These are phyloP conservation scores for Aquilaria yunnanensis DNA, from an alignment of 345 rosid genomes.

Conservation along the genomic window DNA sequence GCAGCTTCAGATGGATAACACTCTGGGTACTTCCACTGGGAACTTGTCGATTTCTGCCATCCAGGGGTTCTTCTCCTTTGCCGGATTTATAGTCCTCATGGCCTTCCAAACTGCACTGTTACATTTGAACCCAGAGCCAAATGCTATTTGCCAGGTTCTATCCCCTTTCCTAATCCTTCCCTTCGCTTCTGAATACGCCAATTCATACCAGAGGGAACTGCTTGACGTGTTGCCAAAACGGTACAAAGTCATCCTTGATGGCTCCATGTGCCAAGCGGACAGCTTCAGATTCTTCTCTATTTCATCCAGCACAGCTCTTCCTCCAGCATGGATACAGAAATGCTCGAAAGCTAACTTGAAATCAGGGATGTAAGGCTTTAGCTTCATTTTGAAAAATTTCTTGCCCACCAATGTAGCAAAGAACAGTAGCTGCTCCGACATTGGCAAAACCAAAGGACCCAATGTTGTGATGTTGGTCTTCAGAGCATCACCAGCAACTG, in stretches of 20 bases:
- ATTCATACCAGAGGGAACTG: constrained; percentile 56
- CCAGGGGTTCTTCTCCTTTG: constrained; percentile 49
- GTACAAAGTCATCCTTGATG: constrained; percentile 49
- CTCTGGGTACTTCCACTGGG: constrained; percentile 35
- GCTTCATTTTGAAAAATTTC: constrained; percentile 38
- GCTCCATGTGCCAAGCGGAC: constrained; percentile 57
- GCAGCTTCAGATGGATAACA: constrained; percentile 21
- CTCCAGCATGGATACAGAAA: constrained; percentile 50
- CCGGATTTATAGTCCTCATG: constrained; percentile 31
- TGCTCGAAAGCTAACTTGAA: constrained; percentile 61
- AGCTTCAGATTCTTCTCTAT: constrained; percentile 48
- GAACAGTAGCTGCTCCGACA: constrained; percentile 44
- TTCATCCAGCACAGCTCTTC: constrained; percentile 47
- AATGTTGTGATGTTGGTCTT: constrained; percentile 68
- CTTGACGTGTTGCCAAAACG: constrained; percentile 52
- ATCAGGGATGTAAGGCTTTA: constrained; percentile 49
- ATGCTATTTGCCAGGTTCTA: constrained; percentile 60
- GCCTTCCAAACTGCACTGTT: constrained; percentile 63
- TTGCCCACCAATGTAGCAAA: constrained; percentile 37
- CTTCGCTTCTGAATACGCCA: constrained; percentile 48
- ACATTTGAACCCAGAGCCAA: constrained; percentile 60
- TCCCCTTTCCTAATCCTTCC: constrained; percentile 46
- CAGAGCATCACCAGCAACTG: constrained; percentile 60
- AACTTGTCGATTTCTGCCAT: constrained; percentile 40
- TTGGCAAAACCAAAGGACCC: constrained; percentile 53